phyloP scores from a whole-genome alignment of 1,284 basidiomycete genomes.

The Porodaedalea pini region DNA sequence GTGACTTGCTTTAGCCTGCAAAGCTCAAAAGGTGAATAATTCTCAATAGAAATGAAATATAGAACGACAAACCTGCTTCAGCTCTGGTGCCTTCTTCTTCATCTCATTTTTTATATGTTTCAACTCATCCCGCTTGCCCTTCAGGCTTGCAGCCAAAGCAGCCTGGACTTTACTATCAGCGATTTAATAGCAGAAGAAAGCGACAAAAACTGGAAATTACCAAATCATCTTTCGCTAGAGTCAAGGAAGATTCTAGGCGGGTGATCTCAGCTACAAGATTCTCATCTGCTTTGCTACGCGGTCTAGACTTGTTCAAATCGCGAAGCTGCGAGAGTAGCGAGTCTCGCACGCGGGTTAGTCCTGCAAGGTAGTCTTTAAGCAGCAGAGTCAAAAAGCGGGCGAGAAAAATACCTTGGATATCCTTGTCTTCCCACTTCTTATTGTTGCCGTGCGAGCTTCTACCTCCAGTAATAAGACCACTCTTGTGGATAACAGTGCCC shows the following conservation, averaged over 20 bases:
- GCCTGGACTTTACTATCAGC: constrained; percentile 42
- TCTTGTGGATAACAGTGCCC: constrained; percentile 96
- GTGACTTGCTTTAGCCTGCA: constrained; percentile 52
- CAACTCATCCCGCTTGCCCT: constrained; percentile 74
- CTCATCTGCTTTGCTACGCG: constrained; percentile 81
- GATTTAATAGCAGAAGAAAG: neutral
- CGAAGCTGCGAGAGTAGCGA: constrained; percentile 74
- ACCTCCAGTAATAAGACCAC: constrained; percentile 96
- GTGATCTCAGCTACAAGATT: constrained; percentile 72
- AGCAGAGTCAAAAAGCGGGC: constrained; percentile 1
- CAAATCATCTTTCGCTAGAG: constrained; percentile 79
- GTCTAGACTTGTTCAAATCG: constrained; percentile 79
- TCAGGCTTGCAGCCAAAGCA: constrained; percentile 58
- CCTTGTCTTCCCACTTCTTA: constrained; percentile 92
- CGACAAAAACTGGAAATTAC: constrained; percentile 44
- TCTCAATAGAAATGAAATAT: neutral
- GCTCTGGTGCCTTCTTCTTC: constrained; percentile 61
- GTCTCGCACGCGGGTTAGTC: constrained; percentile 71
- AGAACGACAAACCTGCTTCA: constrained; percentile 50
- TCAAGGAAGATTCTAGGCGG: constrained; percentile 72
- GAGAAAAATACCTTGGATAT: constrained; percentile 66
- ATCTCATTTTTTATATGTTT: constrained; percentile 73
- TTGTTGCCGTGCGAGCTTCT: constrained; percentile 65
- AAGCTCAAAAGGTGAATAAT: neutral
- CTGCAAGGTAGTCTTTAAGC: constrained; percentile 35